A percentile compares a stretch with the other conserved stretches of the same genome.
Conservation (phyloP, 2,329 filamentous ascomycete genomes). For the Xenoacremonium recifei region DNA sequence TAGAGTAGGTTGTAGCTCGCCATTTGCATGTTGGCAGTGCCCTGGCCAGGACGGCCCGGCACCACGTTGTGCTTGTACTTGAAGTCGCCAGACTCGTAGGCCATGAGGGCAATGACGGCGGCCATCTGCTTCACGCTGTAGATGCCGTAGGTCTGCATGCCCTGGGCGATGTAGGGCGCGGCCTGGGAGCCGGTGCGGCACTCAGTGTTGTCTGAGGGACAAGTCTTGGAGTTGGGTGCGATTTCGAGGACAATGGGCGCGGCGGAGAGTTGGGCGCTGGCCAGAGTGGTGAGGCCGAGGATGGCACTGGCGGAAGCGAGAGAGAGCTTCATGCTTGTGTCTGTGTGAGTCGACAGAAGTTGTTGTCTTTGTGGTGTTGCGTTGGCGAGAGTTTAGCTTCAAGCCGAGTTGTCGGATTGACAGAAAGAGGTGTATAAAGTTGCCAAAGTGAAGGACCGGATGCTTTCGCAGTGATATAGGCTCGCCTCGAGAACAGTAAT, state of each 20-base stretch:
- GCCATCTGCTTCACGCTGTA: constrained; percentile 59
- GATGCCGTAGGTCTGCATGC: constrained; percentile 59
- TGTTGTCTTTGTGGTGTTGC: too few relatives aligned
- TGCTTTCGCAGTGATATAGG: too few relatives aligned
- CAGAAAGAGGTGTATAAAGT: too few relatives aligned
- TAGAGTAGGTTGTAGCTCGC: constrained; percentile 44
- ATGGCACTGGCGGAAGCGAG: constrained; percentile 12
- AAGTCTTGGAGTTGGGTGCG: constrained; percentile 55
- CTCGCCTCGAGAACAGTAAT: too few relatives aligned
- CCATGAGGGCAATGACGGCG: constrained; percentile 67
- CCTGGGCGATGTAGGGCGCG: constrained; percentile 52
- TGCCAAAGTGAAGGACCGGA: too few relatives aligned
- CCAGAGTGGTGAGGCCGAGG: constrained; percentile 15
- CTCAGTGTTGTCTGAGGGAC: constrained; percentile 50
- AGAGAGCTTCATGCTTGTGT: constrained; percentile 27
- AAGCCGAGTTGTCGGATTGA: too few relatives aligned
- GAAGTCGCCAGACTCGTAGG: constrained; percentile 69
- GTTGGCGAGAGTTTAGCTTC: too few relatives aligned
- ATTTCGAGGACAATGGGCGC: constrained; percentile 48
- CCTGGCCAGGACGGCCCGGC: constrained; percentile 62
- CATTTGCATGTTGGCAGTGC: constrained; percentile 61
- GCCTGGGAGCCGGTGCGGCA: constrained; percentile 66
- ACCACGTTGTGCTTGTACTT: constrained; percentile 66
- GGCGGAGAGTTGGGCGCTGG: constrained; percentile 23
- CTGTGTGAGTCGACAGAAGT: too few relatives aligned